Base-by-base conservation (phyloP, 1,284 basidiomycete genomes). In the Wallemia mellicola region DNA sequence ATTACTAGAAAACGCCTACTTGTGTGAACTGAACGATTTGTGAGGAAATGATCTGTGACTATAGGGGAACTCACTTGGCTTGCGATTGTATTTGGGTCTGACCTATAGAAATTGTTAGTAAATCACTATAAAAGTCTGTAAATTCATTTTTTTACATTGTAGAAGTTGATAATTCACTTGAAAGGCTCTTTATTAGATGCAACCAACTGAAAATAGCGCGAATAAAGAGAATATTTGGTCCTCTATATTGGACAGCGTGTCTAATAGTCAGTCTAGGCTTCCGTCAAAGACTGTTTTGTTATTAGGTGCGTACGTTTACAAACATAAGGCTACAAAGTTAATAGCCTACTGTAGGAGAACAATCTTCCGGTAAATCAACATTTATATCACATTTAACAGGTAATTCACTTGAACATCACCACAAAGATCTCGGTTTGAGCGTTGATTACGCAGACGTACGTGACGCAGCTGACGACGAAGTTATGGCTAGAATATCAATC, bases 41-140 rank as follows among this genome's bases (percentile, higher is more conserved):
- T 9, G 17, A 30, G 28, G 27, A 22, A 24, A 14, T 19, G 26
- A 27, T 22, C 24, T 24, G 60, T n/a, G 1, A 14, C 19, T 15
- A 11, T 19, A 48, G 14, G 30, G 9, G 11, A 19, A 59, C 68
- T 56, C 60, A 68, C 68, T 65, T 69, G 70, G 64, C 69, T 67
- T 24, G 73, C 73, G 63, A 75, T 72, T 28, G 70, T 64, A 67
- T 77, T 76, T 68, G 82, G 76, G 71, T 87, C 82, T 61, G 78
- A 77, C 83, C 85, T 84, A 66, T 65, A 11, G 22, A n/a, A 48
- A n/a, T 15, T 11, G 30, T 9, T 7, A 9, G 30, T 7, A 19
- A 7, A 19, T 32, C 9, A 19, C 30, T 32, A 19, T 32, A 32
- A 9, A 32, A 32, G 7, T 32, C 7, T 32, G 7, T 32, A 9